Evolutionary conservation across 345 rosid species (phyloP), one percentile per base, ranked within the genome.

Genomic region (Pistacia vera): DNA sequence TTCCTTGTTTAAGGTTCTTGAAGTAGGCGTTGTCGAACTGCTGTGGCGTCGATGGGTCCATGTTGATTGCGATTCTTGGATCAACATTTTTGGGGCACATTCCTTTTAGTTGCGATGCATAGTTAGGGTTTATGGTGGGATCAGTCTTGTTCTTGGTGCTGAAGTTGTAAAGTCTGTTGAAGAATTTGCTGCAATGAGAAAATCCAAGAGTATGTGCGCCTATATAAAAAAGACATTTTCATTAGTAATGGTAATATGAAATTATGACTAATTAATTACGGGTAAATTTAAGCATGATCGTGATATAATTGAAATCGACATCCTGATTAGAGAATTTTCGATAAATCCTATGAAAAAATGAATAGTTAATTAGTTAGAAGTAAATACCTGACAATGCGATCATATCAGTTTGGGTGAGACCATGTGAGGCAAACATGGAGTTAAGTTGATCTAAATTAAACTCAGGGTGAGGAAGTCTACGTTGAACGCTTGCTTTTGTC

Each of bases 121-220:
- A 94, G 1, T 18, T 16, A 12, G 58, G 0, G 81, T 89, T 91
- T 11, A 94, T 62, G n/a, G 88, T 88, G 11, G 97, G 97, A 71
- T 94, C 97, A 4, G 90, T 83, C 17, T 56, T 66, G 67, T 67
- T 84, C 57, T 35, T 73, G 3, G 88, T 83, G 70, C 90, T 94
- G 87, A 92, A 92, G 57, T 46, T 80, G 90, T 86, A 94, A 18
- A 95, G 91, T 41, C 98, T 36, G 0, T 81, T 84, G 17, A 92
- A 81, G 86, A 95, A 87, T 51, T 78, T 82, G 70, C 85, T 74
- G 71, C 98, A 95, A 66, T 95, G 98, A 14, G 98, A 77, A 77
- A 93, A 90, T 20, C 98, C 97, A 4, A 91, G 2, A 3, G 93
- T 91, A 59, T 95, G 98, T 13, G 91, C 97, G 63, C 92, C 98